Percentiles rank a stretch among this genome's conserved stretches.
Conservation (phyloP, 257 asterid genomes). For the Plantago ovata region DNA sequence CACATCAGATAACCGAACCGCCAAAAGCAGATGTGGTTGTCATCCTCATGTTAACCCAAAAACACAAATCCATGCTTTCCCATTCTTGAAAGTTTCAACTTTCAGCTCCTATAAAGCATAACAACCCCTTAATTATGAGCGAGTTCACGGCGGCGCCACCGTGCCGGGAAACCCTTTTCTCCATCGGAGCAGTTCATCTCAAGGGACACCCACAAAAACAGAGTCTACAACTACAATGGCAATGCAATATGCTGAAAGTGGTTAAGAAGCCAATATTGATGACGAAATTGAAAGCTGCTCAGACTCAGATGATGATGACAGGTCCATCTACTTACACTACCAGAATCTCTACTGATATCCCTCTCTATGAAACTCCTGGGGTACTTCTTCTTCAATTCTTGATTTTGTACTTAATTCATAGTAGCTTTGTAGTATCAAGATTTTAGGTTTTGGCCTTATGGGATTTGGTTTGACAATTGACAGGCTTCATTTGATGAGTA, state of each 20-base stretch:
- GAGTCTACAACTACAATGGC: conserved; percentile 22
- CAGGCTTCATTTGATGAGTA: conserved; percentile 92
- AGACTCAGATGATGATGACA: conserved; percentile 35
- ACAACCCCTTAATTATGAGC: conserved; percentile 20
- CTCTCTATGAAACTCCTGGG: conserved; percentile 72
- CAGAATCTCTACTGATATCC: conserved; percentile 70
- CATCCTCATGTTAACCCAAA: conserved; percentile 16
- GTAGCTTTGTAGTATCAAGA: background rate
- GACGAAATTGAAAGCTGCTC: conserved; percentile 15
- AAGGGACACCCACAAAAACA: conserved; percentile 13
- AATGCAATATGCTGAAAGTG: conserved; percentile 21
- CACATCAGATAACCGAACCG: conserved; percentile 16
- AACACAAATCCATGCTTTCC: background rate
- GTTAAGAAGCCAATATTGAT: conserved; percentile 11
- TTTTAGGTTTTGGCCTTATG: background rate
- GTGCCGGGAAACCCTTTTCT: conserved; percentile 24
- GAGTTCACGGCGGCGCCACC: conserved; percentile 34
- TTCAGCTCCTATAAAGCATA: background rate
- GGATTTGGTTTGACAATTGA: conserved; percentile 16
- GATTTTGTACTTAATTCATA: background rate
- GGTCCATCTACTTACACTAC: conserved; percentile 68
- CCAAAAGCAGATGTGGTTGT: conserved; percentile 28
- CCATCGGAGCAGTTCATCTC: conserved; percentile 19
- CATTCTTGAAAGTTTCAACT: conserved; percentile 8
- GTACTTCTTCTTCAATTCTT: conserved; percentile 27